Base-by-base conservation (phyloP, 139 green algal species). In the Coccomyxa sp. region DNA sequence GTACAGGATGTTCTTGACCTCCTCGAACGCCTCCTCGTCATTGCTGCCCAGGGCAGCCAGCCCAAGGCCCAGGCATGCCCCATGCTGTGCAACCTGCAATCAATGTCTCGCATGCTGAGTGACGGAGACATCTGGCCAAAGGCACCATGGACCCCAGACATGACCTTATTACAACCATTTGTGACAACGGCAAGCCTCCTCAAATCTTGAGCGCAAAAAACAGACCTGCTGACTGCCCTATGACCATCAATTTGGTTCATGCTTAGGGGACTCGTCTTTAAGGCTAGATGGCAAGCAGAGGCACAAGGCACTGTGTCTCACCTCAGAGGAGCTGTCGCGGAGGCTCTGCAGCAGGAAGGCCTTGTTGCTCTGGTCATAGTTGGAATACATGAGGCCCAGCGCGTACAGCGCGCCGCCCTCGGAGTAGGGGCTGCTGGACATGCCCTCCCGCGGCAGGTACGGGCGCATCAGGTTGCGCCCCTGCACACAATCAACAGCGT, bases 361-460 rank as follows among this genome's bases (percentile, higher is more conserved):
- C 24, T 86, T 82, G 50, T 95, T 91, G 74, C 86, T 89, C 18
- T 88, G 72, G 41, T 95, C 96, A 73, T 98, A 92, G 77, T 95
- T 97, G 70, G 90, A 89, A 82, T 99, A 95, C 76, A 99, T 99
- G 37, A 99, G 87, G 16, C 96, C 96, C 74, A 99, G 89, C 6
- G 96, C 96, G 76, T 98, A 99, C 78, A 99, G 88, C 24, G 96
- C 96, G 33, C 96, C 96, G 34, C 96, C 96, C 89, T 99, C 95
- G 18, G 84, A 89, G 79, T 86, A 91, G 35, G 86, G 83, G 70
- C 75, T 85, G 36, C 81, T 73, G 2, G 86, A 87, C 39, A 82
- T 82, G 71, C 90, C 91, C 36, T 90, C 73, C 29, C 86, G 79
- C 1, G 96, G 96, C 36, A 99, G 90, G 86, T 99, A 99, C 18